These are phyloP conservation scores for Lippia alba DNA, from an alignment of 305 asterid genomes.

Conservation along the genomic window DNA sequence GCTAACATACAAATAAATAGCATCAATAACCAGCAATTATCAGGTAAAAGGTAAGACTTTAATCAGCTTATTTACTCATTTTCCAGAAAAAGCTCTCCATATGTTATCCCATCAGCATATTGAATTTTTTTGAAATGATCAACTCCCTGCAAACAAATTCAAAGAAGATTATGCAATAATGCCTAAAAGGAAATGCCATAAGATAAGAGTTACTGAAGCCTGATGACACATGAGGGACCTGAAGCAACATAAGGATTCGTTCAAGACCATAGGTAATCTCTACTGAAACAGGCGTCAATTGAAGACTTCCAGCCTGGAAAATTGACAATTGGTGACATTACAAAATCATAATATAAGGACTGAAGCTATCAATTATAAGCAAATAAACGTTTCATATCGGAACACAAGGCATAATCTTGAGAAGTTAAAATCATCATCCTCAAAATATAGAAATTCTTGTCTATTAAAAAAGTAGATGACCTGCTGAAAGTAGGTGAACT, in stretches of 20 bases:
- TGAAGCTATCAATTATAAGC: slow-evolving; percentile 25
- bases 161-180: slow-evolving; percentile 32
- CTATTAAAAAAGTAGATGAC: slow-evolving; percentile 43
- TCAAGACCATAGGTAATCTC: slow-evolving; percentile 98
- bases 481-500: slow-evolving; percentile 99
- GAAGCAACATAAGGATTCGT: slow-evolving; percentile 96
- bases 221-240: slow-evolving; percentile 57
- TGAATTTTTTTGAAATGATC: slow-evolving; percentile 97
- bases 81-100: slow-evolving; percentile 94
- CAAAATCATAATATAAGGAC: slow-evolving; percentile 9
- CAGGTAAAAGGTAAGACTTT: slow-evolving; percentile 21
- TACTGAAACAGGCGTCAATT: slow-evolving; percentile 83
- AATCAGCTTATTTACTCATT: slow-evolving; percentile 72
- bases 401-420: slow-evolving; percentile 30
- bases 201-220: slow-evolving; percentile 16
- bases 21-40: slow-evolving; percentile 28
- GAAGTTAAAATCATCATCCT: slow-evolving; percentile 23
- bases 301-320: slow-evolving; percentile 92
- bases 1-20: slow-evolving; percentile 15
- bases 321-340: slow-evolving; percentile 18
- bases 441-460: slow-evolving; percentile 12
- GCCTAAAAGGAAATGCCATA: slow-evolving; percentile 33
- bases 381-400: slow-evolving; percentile 14
- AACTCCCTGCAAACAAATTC: slow-evolving; percentile 73
- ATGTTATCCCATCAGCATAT: slow-evolving; percentile 94